Percentiles rank a stretch among this genome's conserved stretches.
phyloP scores from a whole-genome alignment of 129 eudicot species.

The Ambrosia trifida region DNA sequence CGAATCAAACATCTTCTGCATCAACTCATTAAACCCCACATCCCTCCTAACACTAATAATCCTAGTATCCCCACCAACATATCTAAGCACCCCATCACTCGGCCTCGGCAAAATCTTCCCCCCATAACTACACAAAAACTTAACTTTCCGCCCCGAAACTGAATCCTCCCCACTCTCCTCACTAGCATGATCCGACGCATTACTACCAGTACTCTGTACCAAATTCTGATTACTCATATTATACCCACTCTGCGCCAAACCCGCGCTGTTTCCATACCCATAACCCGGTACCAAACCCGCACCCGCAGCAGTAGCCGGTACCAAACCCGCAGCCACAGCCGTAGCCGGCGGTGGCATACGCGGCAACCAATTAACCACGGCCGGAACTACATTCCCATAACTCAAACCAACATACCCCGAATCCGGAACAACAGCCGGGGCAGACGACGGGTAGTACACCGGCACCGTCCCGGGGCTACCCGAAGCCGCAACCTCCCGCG shows the following conservation, averaged over 20 bases:
- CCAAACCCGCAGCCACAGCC: slow-evolving; percentile 29
- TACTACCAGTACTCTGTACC: slow-evolving; percentile 34
- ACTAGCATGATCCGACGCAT: slow-evolving; percentile 62
- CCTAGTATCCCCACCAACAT: slow-evolving; percentile 93
- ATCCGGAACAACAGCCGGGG: slow-evolving; percentile 47
- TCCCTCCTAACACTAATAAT: slow-evolving; percentile 75
- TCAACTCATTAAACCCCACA: slow-evolving; percentile 60
- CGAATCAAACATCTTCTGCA: slow-evolving; percentile 67
- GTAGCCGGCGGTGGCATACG: slow-evolving; percentile 42
- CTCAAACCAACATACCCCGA: slow-evolving; percentile 49
- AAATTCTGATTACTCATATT: slow-evolving; percentile 22
- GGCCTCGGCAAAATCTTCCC: slow-evolving; percentile 89
- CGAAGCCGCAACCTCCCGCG: slow-evolving; percentile 32
- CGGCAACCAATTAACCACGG: slow-evolving; percentile 52
- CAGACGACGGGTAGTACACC: slow-evolving; percentile 51
- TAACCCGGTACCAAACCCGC: slow-evolving; percentile 37
- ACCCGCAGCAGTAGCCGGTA: slow-evolving; percentile 26
- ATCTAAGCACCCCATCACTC: slow-evolving; percentile 78
- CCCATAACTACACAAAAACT: slow-evolving; percentile 88
- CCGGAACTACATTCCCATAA: slow-evolving; percentile 48
- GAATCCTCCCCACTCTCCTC: slow-evolving; percentile 75
- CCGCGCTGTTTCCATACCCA: slow-evolving; percentile 25
- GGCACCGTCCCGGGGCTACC: slow-evolving; percentile 50
- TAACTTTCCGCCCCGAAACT: slow-evolving; percentile 61
- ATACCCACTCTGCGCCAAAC: slow-evolving; percentile 10